Percentiles rank a stretch among this genome's conserved stretches.
Evolutionary conservation across 1,139 yeast species (phyloP).

Genomic region (Saccharomyces pastorianus): DNA sequence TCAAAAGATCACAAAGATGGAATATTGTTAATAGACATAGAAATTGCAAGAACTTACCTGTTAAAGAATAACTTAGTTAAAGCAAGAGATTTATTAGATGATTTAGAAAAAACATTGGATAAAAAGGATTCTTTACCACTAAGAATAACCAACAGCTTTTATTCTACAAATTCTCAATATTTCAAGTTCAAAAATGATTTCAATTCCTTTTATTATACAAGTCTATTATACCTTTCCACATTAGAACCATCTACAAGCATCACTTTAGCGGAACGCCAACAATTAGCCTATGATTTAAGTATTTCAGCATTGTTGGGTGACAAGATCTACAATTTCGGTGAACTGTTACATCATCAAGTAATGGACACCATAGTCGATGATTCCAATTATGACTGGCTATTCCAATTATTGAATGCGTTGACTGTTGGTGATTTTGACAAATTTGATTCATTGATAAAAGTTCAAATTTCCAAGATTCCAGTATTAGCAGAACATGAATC

Average conservation of each 20-base stretch:
- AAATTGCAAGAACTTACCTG: conserved; percentile 66
- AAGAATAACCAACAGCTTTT: conserved; percentile 74
- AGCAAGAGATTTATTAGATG: conserved; percentile 64
- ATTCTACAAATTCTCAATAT: conserved; percentile 70
- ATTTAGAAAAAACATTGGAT: conserved; percentile 52
- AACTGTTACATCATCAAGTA: conserved; percentile 81
- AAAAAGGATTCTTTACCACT: conserved; percentile 54
- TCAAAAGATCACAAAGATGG: conserved; percentile 31
- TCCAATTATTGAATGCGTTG: conserved; percentile 57
- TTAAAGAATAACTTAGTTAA: conserved; percentile 49
- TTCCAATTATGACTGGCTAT: conserved; percentile 62
- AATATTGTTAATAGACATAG: conserved; percentile 62
- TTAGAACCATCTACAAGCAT: conserved; percentile 33
- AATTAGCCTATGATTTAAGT: conserved; percentile 72
- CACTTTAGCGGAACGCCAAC: conserved; percentile 43
- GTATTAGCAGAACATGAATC: conserved; percentile 52
- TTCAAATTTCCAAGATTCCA: conserved; percentile 42
- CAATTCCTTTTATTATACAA: conserved; percentile 66
- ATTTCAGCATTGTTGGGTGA: conserved; percentile 88
- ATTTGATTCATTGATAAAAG: conserved; percentile 33
- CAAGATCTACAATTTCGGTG: conserved; percentile 91
- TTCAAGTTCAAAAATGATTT: conserved; percentile 70
- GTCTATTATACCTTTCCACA: conserved; percentile 56
- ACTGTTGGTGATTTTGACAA: conserved; percentile 68
- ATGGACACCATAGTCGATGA: conserved; percentile 46